phyloP scores from a whole-genome alignment of 2,329 filamentous ascomycete genomes.

The Aspergillus aculeatinus region DNA sequence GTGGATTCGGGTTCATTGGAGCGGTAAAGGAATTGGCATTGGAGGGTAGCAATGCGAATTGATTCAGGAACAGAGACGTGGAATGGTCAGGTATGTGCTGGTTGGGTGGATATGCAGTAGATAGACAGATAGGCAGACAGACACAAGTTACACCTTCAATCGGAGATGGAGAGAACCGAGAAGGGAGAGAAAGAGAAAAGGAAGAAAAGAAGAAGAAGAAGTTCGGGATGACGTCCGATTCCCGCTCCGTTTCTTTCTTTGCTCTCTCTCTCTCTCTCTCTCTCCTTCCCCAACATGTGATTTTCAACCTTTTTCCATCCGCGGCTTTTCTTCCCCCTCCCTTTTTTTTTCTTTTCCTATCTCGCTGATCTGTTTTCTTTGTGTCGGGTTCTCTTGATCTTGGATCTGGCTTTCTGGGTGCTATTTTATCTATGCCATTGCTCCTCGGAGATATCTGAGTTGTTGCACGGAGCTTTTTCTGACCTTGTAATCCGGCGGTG shows the following conservation, averaged over 20 bases:
- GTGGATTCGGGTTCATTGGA: slow-evolving; percentile 32
- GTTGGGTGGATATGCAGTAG: too few species aligned
- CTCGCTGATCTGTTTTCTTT: background rate
- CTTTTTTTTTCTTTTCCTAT: background rate
- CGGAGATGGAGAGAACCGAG: background rate
- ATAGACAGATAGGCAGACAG: too few species aligned
- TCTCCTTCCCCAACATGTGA: slow-evolving; percentile 11
- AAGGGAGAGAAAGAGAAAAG: background rate
- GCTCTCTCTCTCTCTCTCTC: too few species aligned
- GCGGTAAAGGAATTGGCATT: slow-evolving; percentile 6
- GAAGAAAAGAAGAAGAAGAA: background rate
- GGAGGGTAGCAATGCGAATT: background rate
- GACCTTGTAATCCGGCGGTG: background rate
- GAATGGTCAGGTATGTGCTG: too few species aligned
- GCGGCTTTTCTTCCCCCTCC: background rate
- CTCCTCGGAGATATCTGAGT: background rate
- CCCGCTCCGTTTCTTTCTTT: background rate
- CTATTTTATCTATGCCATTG: slow-evolving; percentile 3
- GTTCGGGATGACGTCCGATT: slow-evolving; percentile 2
- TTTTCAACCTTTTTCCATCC: slow-evolving; percentile 3
- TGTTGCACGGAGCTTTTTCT: background rate
- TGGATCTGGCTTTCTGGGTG: background rate
- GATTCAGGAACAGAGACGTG: too few species aligned
- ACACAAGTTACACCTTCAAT: too few species aligned
- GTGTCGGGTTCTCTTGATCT: background rate